Percentiles rank a stretch among this genome's conserved stretches.
phyloP scores from a whole-genome alignment of 441 rosid genomes.

The Pelargonium citronellum region DNA sequence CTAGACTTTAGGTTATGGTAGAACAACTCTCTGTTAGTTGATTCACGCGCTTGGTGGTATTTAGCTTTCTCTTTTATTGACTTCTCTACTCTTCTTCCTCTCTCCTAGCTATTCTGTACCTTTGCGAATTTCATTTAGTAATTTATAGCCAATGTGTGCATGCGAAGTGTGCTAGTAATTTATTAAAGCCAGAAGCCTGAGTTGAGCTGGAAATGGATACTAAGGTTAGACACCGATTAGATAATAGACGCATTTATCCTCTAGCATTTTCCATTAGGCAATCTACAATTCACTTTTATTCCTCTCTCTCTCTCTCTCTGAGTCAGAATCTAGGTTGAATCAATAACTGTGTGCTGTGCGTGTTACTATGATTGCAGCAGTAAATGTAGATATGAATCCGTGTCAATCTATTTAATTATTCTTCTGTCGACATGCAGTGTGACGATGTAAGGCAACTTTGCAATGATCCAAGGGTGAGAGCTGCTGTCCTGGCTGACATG shows the following conservation, averaged over 20 bases:
- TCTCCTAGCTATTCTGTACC: too few species aligned
- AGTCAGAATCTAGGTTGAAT: neutral
- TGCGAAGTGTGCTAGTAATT: too few species aligned
- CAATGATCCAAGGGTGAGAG: conserved; percentile 60
- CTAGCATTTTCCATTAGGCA: neutral
- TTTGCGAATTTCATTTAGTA: too few species aligned
- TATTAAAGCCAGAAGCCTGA: too few species aligned
- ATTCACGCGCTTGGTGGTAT: too few species aligned
- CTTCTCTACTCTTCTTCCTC: too few species aligned
- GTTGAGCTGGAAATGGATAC: too few species aligned
- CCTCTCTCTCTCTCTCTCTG: neutral
- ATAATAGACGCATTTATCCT: neutral
- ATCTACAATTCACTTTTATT: neutral
- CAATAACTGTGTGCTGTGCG: neutral
- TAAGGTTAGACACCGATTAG: too few species aligned
- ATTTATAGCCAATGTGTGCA: too few species aligned
- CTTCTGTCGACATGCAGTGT: conserved; percentile 34
- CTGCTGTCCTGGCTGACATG: conserved; percentile 83
- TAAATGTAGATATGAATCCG: conserved; percentile 5
- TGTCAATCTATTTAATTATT: conserved; percentile 6
- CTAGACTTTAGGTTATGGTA: too few species aligned
- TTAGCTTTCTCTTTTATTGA: too few species aligned
- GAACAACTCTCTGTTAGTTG: too few species aligned
- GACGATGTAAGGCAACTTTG: conserved; percentile 61
- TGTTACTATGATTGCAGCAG: neutral